These are phyloP conservation scores for Metschnikowia cubensis DNA, from an alignment of 805 yeast genomes.

Conservation along the genomic window DNA sequence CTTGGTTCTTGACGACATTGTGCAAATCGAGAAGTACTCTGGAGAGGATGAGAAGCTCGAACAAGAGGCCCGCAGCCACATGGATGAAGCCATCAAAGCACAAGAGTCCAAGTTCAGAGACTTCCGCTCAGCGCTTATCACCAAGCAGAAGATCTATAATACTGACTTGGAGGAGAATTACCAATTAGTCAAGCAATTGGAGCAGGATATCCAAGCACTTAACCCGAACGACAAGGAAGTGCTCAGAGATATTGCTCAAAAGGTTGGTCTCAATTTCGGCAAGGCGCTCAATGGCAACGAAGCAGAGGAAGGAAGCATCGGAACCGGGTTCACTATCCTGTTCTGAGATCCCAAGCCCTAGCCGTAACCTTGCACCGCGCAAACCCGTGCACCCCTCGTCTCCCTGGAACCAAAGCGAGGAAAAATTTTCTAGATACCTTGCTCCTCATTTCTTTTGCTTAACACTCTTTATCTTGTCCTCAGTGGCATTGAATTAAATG, in stretches of 20 bases:
- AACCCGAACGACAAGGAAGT: slow-evolving; percentile 14
- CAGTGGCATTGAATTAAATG: neutral
- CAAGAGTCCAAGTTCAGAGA: slow-evolving; percentile 59
- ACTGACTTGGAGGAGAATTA: slow-evolving; percentile 47
- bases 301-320: slow-evolving; percentile 14
- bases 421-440: slow-evolving; percentile 1
- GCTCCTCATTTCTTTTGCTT: neutral
- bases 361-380: slow-evolving; percentile 8
- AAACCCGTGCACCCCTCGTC: slow-evolving; percentile 9
- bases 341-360: slow-evolving; percentile 6
- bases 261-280: slow-evolving; percentile 9
- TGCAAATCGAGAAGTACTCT: slow-evolving; percentile 12
- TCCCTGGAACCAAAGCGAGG: neutral
- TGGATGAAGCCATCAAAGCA: slow-evolving; percentile 32
- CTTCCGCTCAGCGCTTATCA: slow-evolving; percentile 55
- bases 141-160: slow-evolving; percentile 54
- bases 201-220: slow-evolving; percentile 19
- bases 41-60: slow-evolving; percentile 26
- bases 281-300: slow-evolving; percentile 8
- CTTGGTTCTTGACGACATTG: slow-evolving; percentile 14
- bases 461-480: neutral
- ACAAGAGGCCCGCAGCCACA: slow-evolving; percentile 18
- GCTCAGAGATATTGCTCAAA: slow-evolving; percentile 13
- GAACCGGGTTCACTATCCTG: slow-evolving; percentile 15
- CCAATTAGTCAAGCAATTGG: slow-evolving; percentile 32